phyloP scores from a whole-genome alignment of 306 rosid genomes.

The Gastrolobium bilobum region DNA sequence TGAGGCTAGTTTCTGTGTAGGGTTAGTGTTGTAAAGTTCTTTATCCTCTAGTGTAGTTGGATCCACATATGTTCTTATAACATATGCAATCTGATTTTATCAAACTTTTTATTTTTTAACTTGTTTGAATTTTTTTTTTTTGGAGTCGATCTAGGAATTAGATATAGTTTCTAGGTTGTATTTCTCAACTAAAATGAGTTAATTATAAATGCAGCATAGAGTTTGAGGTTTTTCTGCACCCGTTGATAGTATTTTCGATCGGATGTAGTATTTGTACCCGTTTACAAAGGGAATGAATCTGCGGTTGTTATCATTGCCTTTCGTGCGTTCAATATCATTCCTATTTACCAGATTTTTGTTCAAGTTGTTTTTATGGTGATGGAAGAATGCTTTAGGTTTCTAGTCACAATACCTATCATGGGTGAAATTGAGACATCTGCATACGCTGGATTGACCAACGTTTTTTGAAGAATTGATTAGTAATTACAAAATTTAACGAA shows the following conservation, averaged over 20 bases:
- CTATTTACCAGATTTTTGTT: neutral
- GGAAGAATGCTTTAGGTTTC: no score
- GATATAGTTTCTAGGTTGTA: slow-evolving; percentile 43
- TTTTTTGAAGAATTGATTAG: no score
- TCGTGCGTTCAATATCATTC: neutral
- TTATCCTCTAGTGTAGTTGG: slow-evolving; percentile 49
- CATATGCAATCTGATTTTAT: neutral
- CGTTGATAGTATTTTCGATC: neutral
- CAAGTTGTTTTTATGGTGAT: no score
- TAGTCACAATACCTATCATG: no score
- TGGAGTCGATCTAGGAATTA: neutral
- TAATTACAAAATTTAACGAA: no score
- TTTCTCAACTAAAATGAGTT: slow-evolving; percentile 22
- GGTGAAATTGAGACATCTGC: no score
- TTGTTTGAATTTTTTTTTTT: neutral
- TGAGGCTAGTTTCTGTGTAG: slow-evolving; percentile 51
- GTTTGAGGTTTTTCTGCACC: neutral
- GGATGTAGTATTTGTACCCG: neutral
- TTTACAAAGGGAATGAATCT: neutral
- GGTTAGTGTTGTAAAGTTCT: slow-evolving; percentile 79
- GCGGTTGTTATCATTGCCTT: neutral
- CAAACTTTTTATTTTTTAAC: no score
- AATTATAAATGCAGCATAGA: slow-evolving; percentile 39
- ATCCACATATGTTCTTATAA: slow-evolving; percentile 35
- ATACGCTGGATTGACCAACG: no score